phyloP scores from a whole-genome alignment of 2,329 filamentous ascomycete species.

The Arthrobotrys sinensis region DNA sequence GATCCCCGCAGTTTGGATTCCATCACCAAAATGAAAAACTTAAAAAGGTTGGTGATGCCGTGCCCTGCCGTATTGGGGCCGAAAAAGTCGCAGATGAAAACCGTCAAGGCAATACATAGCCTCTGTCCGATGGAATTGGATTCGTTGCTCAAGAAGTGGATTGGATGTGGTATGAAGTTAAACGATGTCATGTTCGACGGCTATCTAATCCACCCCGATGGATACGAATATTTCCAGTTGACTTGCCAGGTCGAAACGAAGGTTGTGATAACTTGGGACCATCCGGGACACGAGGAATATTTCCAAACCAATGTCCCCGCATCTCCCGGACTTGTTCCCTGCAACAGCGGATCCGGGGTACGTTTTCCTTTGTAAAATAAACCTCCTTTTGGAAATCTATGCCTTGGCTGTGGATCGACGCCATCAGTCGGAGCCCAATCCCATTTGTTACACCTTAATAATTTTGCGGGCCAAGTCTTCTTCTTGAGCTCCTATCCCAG shows the following conservation, averaged over 20 bases:
- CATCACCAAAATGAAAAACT: neutral
- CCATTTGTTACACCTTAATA: neutral
- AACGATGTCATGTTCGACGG: neutral
- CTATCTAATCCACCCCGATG: neutral
- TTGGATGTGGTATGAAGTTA: neutral
- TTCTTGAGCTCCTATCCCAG: constrained; percentile 23
- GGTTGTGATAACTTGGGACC: neutral
- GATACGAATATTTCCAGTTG: neutral
- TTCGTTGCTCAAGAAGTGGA: neutral
- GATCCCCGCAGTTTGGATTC: neutral
- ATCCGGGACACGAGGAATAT: neutral
- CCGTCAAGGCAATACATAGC: neutral
- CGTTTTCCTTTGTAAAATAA: constrained; percentile 26
- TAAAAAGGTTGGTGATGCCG: neutral
- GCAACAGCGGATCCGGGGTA: constrained; percentile 1
- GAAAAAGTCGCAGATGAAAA: neutral
- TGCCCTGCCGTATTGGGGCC: neutral
- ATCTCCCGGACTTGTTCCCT: neutral
- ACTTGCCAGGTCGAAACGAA: neutral
- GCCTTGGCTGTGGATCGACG: constrained; percentile 18
- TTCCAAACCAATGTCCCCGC: neutral
- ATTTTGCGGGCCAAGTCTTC: constrained; percentile 17
- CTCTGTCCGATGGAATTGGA: constrained; percentile 8
- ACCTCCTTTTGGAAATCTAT: constrained; percentile 10
- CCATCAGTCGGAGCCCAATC: neutral